Base-by-base conservation (phyloP, 1,284 basidiomycete genomes). In the Puccinia brachypodii region DNA sequence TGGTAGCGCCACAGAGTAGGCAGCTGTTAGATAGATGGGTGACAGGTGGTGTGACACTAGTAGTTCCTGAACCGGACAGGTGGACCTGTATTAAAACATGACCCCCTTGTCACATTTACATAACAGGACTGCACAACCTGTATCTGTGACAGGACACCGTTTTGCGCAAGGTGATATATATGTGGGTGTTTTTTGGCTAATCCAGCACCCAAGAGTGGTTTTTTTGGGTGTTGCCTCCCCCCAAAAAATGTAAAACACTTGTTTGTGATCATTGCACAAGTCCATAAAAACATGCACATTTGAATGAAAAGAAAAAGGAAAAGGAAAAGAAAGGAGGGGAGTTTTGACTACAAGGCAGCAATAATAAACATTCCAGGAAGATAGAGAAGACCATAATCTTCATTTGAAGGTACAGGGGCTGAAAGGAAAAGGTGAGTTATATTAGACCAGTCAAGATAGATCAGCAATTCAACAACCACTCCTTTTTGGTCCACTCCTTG, bases 341-440 rank as follows among this genome's bases (percentile, higher is more conserved):
- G n/a, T n/a, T n/a, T n/a, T n/a, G n/a, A n/a, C 28, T 25, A 60
- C 8, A 25, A 25, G 2, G 50, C 44, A 40, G 79, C 71, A 50
- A 73, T 33, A 16, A 81, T 73, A 44, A 53, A 71, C 33, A 81
- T 81, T 28, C 73, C 80, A 58, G 72, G 73, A 40, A 72, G 80
- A 14, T 62, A 73, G 22, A 81, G 73, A 60, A 75, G 13, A n/a
- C 73, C 73, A 13, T 56, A 38, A 74, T 75, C 72, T n/a, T 75
- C 50, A 38, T 75, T 50, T 3, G 73, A 81, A 6, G 47, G 60
- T 19, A 81, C 16, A 16, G 14, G 60, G 13, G 80, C 73, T 33
- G 42, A 74, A 38, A 81, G 76, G 42, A 81, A 53, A 16, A 81
- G 47, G 44, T 81, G 80, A 3, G 80, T 81, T 47, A 72, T 81